Evolutionary conservation across 1,284 basidiomycete genomes (phyloP), one percentile per base, ranked within the genome.

Genomic region (Ganoderma sp.): DNA sequence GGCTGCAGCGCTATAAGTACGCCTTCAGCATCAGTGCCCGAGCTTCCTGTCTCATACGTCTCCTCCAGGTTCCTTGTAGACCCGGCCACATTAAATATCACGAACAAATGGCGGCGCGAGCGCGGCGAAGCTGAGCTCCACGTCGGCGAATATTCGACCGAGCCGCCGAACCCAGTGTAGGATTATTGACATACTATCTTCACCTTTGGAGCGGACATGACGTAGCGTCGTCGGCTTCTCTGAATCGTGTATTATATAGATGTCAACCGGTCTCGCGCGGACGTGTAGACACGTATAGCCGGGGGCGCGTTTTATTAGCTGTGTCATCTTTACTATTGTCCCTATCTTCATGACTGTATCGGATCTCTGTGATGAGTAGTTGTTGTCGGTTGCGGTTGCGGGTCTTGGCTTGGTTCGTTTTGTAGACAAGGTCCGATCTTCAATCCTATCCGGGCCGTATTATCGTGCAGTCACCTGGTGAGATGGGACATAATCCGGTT

Each of bases 1-100:
- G 94, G 89, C 82, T 97, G 60, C 85, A 87, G 67, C 88, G 91
- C 78, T 96, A 93, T 75, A 87, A 88, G 93, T 93, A 75, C 71
- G 90, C 85, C 14, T 50, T 64, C 28, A 58, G 66, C 65, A 39
- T 64, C 34, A 50, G 22, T 22, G n/a, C 19, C 37, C 54, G 63
- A 25, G n/a, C 22, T 2, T 45, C 32, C 48, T 22, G 64, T 42
- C 45, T 57, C 8, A 42, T 34, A 61, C 63, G 19, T 42, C 37
- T 61, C 63, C n/a, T 41, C 1, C 74, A 94, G 93, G 58, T 93
- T 89, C 80, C 83, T 94, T 63, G 83, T 92, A 45, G 92, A 94
- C 66, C 84, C 84, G 59, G 80, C 83, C 0, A 90, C 89, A 0
- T 77, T 94, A 56, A 84, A 78, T 64, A 86, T 88, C 63, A 84